Percentiles rank a stretch among this genome's conserved stretches.
Conservation (phyloP, 495 filamentous ascomycete genomes). For the Penicillium daleae region DNA sequence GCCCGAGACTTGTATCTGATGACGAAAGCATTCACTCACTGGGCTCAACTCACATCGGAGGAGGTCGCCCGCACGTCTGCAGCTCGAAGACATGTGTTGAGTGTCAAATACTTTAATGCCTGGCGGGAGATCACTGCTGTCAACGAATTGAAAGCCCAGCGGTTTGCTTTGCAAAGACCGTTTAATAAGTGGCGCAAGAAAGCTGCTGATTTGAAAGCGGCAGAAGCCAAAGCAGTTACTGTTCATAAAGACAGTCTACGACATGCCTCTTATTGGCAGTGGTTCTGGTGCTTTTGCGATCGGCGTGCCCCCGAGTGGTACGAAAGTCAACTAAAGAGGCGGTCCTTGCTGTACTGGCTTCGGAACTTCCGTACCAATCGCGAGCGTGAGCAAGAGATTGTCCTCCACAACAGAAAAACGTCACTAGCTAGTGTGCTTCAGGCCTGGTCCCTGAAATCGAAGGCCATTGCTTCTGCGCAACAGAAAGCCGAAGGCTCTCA, state of each 20-base stretch:
- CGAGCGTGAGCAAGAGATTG: slow-evolving; percentile 48
- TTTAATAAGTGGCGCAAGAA: slow-evolving; percentile 59
- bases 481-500: slow-evolving; percentile 39
- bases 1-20: slow-evolving; percentile 69
- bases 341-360: slow-evolving; percentile 51
- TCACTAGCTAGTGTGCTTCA: slow-evolving; percentile 34
- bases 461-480: slow-evolving; percentile 31
- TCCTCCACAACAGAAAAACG: slow-evolving; percentile 32
- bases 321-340: slow-evolving; percentile 50
- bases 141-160: slow-evolving; percentile 68
- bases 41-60: slow-evolving; percentile 66
- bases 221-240: slow-evolving; percentile 46
- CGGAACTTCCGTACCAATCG: slow-evolving; percentile 47
- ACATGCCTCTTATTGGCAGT: slow-evolving; percentile 54
- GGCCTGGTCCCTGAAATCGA: slow-evolving; percentile 37
- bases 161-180: slow-evolving; percentile 61
- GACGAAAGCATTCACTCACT: slow-evolving; percentile 74
- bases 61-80: slow-evolving; percentile 60
- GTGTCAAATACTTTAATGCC: slow-evolving; percentile 73
- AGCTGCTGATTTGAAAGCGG: slow-evolving; percentile 33
- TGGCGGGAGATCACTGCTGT: slow-evolving; percentile 76
- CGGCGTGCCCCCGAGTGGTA: slow-evolving; percentile 58
- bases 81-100: slow-evolving; percentile 69
- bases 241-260: slow-evolving; percentile 49
- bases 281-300: slow-evolving; percentile 60